Conservation (phyloP, 768 basidiomycete genomes). For the Auricularia sp. region DNA sequence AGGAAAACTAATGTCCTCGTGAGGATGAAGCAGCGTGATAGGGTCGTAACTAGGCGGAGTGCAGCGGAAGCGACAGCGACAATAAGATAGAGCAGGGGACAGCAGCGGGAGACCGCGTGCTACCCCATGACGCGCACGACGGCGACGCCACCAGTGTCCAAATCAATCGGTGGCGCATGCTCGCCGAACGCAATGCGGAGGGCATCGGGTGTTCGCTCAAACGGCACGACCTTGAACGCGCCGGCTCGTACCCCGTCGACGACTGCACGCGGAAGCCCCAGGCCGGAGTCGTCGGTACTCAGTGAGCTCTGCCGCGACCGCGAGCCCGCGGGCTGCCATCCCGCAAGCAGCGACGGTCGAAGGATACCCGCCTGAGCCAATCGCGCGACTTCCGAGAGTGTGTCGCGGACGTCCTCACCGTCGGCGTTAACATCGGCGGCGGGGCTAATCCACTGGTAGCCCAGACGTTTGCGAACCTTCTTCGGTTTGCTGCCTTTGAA, state of each 20-base stretch:
- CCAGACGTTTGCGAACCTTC: constrained; percentile 32
- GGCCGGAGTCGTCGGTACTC: background rate
- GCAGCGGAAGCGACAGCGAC: background rate
- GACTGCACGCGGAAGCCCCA: background rate
- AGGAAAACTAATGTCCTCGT: too few species aligned
- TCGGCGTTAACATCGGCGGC: constrained; percentile 79
- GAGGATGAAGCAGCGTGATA: too few species aligned
- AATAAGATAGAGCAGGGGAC: background rate
- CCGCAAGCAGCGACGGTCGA: constrained; percentile 16
- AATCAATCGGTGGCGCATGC: background rate
- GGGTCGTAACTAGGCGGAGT: too few species aligned
- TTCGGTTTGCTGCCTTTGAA: background rate
- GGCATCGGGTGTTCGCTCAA: background rate
- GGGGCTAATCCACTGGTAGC: constrained; percentile 75
- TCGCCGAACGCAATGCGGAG: background rate
- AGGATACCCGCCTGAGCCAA: constrained; percentile 28
- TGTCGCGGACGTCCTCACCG: constrained; percentile 59
- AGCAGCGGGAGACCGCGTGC: background rate
- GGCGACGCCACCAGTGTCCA: background rate
- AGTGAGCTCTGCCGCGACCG: background rate
- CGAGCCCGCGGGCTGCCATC: background rate
- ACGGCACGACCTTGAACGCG: background rate
- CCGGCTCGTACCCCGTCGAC: background rate
- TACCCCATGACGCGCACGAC: background rate
- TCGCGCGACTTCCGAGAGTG: constrained; percentile 30